Conservation (phyloP, 2,329 filamentous ascomycete genomes). For the Plenodomus lindquistii region DNA sequence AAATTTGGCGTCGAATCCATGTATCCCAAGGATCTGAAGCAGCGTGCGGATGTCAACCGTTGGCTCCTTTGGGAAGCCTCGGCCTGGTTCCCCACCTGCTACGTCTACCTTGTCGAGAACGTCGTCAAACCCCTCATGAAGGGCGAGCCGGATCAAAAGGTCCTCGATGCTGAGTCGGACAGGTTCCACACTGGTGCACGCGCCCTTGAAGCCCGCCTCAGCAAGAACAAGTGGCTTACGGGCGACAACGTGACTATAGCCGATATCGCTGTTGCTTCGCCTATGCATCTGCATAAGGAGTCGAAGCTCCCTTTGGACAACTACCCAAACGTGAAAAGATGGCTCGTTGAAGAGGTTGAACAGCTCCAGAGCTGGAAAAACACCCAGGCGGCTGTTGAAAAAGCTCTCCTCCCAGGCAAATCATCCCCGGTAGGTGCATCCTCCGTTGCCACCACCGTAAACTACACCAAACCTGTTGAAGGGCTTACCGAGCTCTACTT, state of each 20-base stretch:
- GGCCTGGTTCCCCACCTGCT: constrained; percentile 48
- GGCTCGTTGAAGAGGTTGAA: constrained; percentile 45
- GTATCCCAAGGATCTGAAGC: constrained; percentile 47
- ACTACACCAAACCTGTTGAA: constrained; percentile 52
- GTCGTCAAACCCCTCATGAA: constrained; percentile 48
- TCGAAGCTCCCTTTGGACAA: constrained; percentile 44
- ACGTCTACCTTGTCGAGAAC: constrained; percentile 48
- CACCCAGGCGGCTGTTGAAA: constrained; percentile 47
- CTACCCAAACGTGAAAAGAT: constrained; percentile 44
- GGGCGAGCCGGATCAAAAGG: constrained; percentile 40
- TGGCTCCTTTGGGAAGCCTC: constrained; percentile 51
- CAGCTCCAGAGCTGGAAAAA: constrained; percentile 45
- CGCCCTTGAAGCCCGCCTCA: constrained; percentile 45
- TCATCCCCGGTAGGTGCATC: neutral
- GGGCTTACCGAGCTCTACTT: constrained; percentile 49
- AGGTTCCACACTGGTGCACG: constrained; percentile 43
- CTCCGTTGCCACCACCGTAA: constrained; percentile 43
- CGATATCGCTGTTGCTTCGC: constrained; percentile 47
- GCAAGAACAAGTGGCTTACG: constrained; percentile 44
- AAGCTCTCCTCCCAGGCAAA: constrained; percentile 5
- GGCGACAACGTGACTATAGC: constrained; percentile 47
- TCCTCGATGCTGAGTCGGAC: constrained; percentile 26
- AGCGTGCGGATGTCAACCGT: constrained; percentile 45
- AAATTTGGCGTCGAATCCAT: constrained; percentile 28
- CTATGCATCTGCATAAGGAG: constrained; percentile 46